phyloP scores from a whole-genome alignment of 202 grass and related monocot species.

The Thinopyrum obtusiflorum region DNA sequence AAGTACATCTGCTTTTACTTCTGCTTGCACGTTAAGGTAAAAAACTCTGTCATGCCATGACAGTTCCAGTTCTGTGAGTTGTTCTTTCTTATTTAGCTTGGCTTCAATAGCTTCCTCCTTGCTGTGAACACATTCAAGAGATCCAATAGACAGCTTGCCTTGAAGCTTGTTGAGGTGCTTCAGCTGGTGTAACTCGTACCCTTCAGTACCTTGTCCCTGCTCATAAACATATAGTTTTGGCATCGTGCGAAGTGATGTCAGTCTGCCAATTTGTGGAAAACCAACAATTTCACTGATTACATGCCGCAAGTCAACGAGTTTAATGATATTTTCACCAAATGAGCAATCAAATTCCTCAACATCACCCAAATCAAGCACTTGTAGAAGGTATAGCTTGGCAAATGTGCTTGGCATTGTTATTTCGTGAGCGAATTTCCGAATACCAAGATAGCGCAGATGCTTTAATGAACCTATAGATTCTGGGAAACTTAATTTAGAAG shows the following conservation, averaged over 20 bases:
- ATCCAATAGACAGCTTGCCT: background rate
- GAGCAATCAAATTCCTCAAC: background rate
- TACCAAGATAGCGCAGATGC: conserved; percentile 26
- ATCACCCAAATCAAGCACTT: too few relatives aligned
- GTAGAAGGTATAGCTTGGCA: too few relatives aligned
- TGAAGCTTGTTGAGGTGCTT: conserved; percentile 41
- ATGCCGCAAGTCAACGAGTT: conserved; percentile 18
- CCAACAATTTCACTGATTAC: background rate
- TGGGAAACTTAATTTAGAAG: background rate
- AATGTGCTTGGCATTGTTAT: background rate
- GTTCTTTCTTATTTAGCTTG: background rate
- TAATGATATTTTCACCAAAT: background rate
- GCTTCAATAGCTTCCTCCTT: conserved; percentile 37
- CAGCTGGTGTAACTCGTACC: conserved; percentile 42
- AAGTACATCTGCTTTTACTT: background rate
- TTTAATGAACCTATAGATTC: background rate
- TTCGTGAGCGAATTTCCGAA: fast-evolving
- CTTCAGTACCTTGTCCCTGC: background rate
- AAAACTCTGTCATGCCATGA: fast-evolving
- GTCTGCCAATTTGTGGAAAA: background rate
- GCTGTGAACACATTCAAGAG: conserved; percentile 21
- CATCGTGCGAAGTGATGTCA: conserved; percentile 12
- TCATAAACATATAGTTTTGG: too few relatives aligned
- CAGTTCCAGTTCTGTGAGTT: background rate
- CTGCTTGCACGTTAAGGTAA: too few relatives aligned